Conservation (phyloP, 2,329 filamentous ascomycete species). For the Fusarium robinianum region DNA sequence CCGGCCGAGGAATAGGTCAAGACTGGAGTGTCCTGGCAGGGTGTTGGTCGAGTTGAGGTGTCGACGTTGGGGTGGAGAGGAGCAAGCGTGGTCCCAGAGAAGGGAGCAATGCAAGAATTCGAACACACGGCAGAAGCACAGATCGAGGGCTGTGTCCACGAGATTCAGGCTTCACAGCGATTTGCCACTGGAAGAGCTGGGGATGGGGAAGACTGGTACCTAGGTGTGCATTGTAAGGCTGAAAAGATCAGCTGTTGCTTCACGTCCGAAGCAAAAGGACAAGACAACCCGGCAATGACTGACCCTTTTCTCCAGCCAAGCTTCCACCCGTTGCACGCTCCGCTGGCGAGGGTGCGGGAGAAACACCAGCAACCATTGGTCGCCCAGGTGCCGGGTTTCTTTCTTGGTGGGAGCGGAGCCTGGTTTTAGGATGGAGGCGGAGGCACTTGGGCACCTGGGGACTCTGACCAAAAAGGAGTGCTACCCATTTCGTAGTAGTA, state of each 20-base stretch:
- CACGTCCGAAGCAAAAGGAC: conserved; percentile 8
- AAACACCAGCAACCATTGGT: no score
- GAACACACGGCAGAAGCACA: no score
- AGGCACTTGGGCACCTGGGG: no score
- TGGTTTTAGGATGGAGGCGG: no score
- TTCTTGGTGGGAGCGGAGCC: no score
- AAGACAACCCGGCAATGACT: conserved; percentile 6
- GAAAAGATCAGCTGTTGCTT: conserved; percentile 30
- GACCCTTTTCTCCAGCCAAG: no score
- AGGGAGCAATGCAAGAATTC: conserved; percentile 7
- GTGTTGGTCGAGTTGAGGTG: conserved; percentile 3
- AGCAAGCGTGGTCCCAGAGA: conserved; percentile 9
- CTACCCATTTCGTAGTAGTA: no score
- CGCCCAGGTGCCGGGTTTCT: no score
- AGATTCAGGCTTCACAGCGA: conserved; percentile 6
- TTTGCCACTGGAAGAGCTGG: conserved; percentile 18
- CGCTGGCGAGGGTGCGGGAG: no score
- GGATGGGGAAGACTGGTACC: conserved; percentile 13
- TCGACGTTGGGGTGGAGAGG: neutral
- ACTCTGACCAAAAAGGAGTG: no score
- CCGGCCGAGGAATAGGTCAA: conserved; percentile 12
- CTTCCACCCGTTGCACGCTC: no score
- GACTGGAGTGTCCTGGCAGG: conserved; percentile 8
- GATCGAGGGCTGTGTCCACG: no score
- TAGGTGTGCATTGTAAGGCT: conserved; percentile 35